Evolutionary conservation across 2,329 filamentous ascomycete species (phyloP), one percentile per base, ranked within the genome.

Genomic region (Curvularia spicifera): DNA sequence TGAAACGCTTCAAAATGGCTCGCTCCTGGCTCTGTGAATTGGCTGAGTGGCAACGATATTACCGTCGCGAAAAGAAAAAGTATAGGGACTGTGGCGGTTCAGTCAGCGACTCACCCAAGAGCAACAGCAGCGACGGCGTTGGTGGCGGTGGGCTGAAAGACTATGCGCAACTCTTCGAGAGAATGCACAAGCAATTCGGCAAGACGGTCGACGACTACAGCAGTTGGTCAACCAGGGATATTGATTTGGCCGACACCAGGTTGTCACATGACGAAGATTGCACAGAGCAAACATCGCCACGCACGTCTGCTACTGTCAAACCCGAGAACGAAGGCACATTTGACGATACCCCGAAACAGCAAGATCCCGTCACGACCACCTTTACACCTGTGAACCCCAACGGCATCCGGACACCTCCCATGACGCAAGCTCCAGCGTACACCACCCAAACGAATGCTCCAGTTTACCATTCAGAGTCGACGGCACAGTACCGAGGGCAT

Each of bases 101-200:
- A 13, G 53, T 57, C 10, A 61, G 61, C 1, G 64, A 65, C 24
- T 66, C 67, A 12, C 67, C 68, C 2, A 57, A 56, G 10, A 70
- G 65, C 31, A 61, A 58, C 29, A 47, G 54, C 15, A 68, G 67
- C 51, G 68, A 67, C 7, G 59, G 56, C 4, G 33, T 40, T 20
- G 39, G 60, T 18, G 62, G 61, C n/a, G 65, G 61, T 28, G 66
- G 66, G 24, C 40, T 70, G 22, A 64, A 65, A 29, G 59, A 63
- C 31, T 70, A 70, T 13, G 51, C 53, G 2, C 51, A 48, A 7
- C 40, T 53, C 13, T 69, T 70, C 20, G 66, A 71, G 45, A 60
- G 44, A 28, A 42, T 47, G 9, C 68, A 70, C 46, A 70, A 70
- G 45, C 51, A 67, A 12, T 65, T 69, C 40, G 68, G 68, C 15